Base-by-base conservation (phyloP, 768 basidiomycete genomes). In the Rubroboletus pulcherrimus region DNA sequence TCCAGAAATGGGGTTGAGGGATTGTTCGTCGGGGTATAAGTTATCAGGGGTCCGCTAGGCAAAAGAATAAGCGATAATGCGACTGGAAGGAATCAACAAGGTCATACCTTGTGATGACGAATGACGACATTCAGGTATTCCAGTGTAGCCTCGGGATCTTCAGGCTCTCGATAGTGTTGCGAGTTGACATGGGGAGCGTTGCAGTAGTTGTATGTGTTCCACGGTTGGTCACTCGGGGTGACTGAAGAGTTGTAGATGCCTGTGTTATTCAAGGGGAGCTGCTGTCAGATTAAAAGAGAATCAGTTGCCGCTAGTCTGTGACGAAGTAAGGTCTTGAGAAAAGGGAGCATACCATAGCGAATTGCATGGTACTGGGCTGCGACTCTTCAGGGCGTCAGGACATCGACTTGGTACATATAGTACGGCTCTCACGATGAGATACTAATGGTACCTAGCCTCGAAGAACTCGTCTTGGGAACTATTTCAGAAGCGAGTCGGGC, bases 201-300 rank as follows among this genome's bases (percentile, higher is more conserved):
- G 66, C 79, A 81, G 53, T 79, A 81, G 50, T 80, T 81, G 68
- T 81, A 79, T 29, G 78, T 81, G 65, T 79, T 74, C 79, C 79
- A 80, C 0, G 77, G 74, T 11, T 74, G 61, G 43, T 57, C 35
- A 0, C 52, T 51, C 10, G 79, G 79, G 1, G 79, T 80, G 33
- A 64, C 19, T 2, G 79, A 80, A 6, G 77, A 72, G 44, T 76
- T 72, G 62, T 80, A 80, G 30, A 80, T 64, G 7, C 78, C 78
- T n/a, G 57, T 59, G 31, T 30, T 24, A 26, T 45, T 47, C 41
- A 54, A 41, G 21, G 53, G 35, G 29, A 55, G 45, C n/a, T 49
- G 52, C 56, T 67, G 35, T 41, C 21, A 38, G n/a, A 31, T 52
- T 24, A 26, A 30, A 35, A 41, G 34, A 19, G 6, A 31, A 34